Evolutionary conservation across 2,329 filamentous ascomycete genomes (phyloP).

Genomic region (Fusarium decemcellulare): DNA sequence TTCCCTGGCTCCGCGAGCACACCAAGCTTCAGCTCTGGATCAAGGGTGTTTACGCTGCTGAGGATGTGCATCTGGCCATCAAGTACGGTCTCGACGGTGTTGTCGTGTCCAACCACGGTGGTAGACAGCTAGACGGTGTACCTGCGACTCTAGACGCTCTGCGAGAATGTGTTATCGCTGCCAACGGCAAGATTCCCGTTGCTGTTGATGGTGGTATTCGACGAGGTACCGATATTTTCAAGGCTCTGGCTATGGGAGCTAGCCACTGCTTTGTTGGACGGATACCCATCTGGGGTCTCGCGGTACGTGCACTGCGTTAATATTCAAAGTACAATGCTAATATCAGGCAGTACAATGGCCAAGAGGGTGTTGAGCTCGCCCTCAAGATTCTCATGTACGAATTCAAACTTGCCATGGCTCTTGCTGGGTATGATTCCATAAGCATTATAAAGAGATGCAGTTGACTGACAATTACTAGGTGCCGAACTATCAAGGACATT

Average conservation of each 20-base stretch:
- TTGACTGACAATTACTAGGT: conserved; percentile 16
- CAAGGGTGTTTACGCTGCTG: conserved; percentile 52
- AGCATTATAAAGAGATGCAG: not conserved
- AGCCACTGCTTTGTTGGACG: conserved; percentile 40
- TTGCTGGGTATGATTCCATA: conserved; percentile 31
- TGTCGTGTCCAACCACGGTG: conserved; percentile 44
- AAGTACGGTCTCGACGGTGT: conserved; percentile 49
- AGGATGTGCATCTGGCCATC: conserved; percentile 49
- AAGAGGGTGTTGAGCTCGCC: conserved; percentile 49
- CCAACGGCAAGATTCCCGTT: conserved; percentile 71
- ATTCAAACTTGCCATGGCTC: conserved; percentile 45
- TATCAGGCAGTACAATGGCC: conserved; percentile 42
- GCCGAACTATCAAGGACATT: conserved; percentile 41
- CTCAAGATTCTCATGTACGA: conserved; percentile 53
- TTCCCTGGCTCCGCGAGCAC: conserved; percentile 71
- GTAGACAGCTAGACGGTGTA: conserved; percentile 55
- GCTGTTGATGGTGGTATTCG: conserved; percentile 57
- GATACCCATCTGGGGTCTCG: conserved; percentile 56
- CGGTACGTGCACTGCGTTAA: conserved; percentile 22
- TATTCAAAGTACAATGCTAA: not conserved
- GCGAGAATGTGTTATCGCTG: conserved; percentile 72
- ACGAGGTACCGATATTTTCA: conserved; percentile 50
- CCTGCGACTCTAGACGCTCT: conserved; percentile 71
- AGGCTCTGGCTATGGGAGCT: conserved; percentile 50
- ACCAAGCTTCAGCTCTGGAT: conserved; percentile 59